Base-by-base conservation (phyloP, 2,329 filamentous ascomycete species). In the Penicillium sp. region DNA sequence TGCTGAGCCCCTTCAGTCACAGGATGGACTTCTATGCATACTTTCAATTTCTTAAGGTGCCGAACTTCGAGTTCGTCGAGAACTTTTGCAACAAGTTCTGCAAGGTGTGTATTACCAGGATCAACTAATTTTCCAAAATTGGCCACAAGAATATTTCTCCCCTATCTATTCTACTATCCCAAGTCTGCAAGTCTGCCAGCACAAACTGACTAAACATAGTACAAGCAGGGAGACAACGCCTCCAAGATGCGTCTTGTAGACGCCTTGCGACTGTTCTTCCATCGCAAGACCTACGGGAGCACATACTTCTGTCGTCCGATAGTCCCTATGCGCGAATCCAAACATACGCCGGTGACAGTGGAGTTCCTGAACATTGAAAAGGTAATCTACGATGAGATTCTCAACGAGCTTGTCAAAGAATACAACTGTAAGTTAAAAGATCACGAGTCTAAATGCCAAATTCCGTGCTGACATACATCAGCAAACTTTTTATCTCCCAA, bases 281-380 rank as follows among this genome's bases (percentile, higher is more conserved):
- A 80, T 13, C 71, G 81, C 4, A 72, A 80, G 5, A 82, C 80
- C 0, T 79, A 83, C 61, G 64, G 66, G 1, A 78, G 81, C 46
- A 73, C 64, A 0, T 68, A 84, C 13, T 79, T 84, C 52, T 71
- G 74, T 1, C 66, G 72, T 0, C 77, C 79, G 0, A 76, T 85
- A 1, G 61, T 84, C 13, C 76, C 74, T 7, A 68, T 84, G 0
- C 81, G 81, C 0, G 63, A 66, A 12, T 75, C 81, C 0, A 66
- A 66, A 6, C 70, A 78, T 44, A 61, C 59, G 1, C 73, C 73
- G 0, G 56, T 73, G 4, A 64, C 60, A 53, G 66, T 80, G 0
- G 57, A 77, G 0, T 81, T 83, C 62, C 80, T 78, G 12, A 51
- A 67, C 0, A 69, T 80, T 1, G 81, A 84, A 60, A 67, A 71